A percentile compares a stretch with the other conserved stretches of the same genome.
Evolutionary conservation across 192 early-diverging fungal species (phyloP).

Genomic region (Coemansia sp.): DNA sequence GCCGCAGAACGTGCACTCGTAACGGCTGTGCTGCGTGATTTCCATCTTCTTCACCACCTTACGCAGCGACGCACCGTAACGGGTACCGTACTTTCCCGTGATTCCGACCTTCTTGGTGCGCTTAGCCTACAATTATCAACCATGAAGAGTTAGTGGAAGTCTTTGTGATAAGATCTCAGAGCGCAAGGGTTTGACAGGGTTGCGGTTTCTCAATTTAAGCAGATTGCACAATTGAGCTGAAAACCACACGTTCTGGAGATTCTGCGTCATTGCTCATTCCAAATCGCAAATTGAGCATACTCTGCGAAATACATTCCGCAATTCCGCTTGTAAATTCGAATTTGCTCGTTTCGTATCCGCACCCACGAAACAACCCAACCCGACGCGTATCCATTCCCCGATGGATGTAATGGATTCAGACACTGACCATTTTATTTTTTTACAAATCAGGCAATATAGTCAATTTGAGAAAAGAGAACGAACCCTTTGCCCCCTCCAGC

Average conservation of each 20-base stretch:
- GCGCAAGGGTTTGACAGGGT: no score
- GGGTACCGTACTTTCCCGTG: slow-evolving; percentile 99
- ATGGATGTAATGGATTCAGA: slow-evolving; percentile 32
- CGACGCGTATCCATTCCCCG: slow-evolving; percentile 13
- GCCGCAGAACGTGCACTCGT: slow-evolving; percentile 99
- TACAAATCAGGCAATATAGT: slow-evolving; percentile 2
- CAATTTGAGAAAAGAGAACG: slow-evolving; percentile 7
- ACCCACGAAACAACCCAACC: background rate
- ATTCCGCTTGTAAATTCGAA: slow-evolving; percentile 3
- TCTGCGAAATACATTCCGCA: background rate
- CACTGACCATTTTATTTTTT: slow-evolving; percentile 40
- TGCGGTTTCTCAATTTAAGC: background rate
- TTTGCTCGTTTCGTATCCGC: background rate
- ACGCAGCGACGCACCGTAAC: slow-evolving; percentile 99
- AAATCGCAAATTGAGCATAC: background rate
- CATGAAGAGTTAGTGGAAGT: background rate
- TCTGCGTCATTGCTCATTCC: background rate
- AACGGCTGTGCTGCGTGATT: slow-evolving; percentile 99
- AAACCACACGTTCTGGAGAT: background rate
- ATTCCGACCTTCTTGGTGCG: slow-evolving; percentile 99
- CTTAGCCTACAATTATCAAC: slow-evolving; percentile 64
- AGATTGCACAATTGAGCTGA: no score
- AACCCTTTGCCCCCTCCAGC: background rate
- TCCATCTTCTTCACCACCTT: slow-evolving; percentile 99
- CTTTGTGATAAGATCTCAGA: background rate